Conservation (phyloP, 2,329 filamentous ascomycete species). For the Trichoderma brevicompactum region DNA sequence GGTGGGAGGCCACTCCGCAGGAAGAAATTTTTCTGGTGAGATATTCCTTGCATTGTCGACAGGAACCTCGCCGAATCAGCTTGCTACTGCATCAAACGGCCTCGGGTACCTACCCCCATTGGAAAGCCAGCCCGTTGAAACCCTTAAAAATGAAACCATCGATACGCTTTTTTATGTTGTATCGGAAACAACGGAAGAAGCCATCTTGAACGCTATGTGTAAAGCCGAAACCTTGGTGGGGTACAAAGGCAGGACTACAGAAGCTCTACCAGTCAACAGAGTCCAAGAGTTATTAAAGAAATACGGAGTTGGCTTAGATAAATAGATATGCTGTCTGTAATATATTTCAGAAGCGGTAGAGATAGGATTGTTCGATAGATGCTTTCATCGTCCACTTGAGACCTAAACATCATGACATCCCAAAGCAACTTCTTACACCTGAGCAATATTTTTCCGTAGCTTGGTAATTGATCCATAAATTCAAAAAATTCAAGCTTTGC, state of each 20-base stretch:
- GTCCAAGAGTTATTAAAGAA: neutral
- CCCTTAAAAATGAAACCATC: neutral
- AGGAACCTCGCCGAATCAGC: neutral
- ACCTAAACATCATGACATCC: too few species aligned
- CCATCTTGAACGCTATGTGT: slow-evolving; percentile 5
- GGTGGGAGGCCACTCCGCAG: slow-evolving; percentile 1
- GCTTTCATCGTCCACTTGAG: neutral
- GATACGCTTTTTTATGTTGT: neutral
- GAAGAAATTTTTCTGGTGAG: neutral
- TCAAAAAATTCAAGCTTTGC: too few species aligned
- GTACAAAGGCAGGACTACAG: slow-evolving; percentile 1
- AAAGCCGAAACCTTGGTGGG: neutral
- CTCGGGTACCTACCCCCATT: neutral
- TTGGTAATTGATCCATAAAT: too few species aligned
- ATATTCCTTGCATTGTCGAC: slow-evolving; percentile 6
- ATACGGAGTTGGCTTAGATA: neutral
- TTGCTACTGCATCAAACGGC: neutral
- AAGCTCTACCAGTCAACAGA: neutral
- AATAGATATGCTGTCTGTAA: neutral
- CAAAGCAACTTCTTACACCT: too few species aligned
- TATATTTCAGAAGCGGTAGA: neutral
- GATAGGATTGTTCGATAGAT: neutral
- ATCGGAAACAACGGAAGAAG: slow-evolving; percentile 1
- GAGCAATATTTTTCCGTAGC: too few species aligned
- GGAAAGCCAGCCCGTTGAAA: slow-evolving; percentile 1